Percentiles rank a stretch among this genome's conserved stretches.
These are phyloP conservation scores for Murraya koenigii DNA, from an alignment of 345 rosid species.

Conservation along the genomic window DNA sequence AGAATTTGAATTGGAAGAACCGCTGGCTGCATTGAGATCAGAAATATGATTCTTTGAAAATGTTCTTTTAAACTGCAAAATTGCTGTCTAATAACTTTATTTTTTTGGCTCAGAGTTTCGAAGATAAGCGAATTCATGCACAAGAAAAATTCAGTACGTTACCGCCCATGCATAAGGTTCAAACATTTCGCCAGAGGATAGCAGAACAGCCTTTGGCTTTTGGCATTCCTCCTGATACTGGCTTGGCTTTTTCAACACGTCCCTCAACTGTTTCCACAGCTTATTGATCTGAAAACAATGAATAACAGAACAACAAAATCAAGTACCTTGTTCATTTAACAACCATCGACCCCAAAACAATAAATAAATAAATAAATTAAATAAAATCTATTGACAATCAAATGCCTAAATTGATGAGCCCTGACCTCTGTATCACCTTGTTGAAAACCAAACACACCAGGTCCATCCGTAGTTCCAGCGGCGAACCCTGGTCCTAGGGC, in stretches of 20 bases:
- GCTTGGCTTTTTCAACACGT: constrained; percentile 48
- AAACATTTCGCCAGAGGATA: constrained; percentile 57
- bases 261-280: constrained; percentile 43
- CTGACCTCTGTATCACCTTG: constrained; percentile 58
- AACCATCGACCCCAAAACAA: too few species aligned
- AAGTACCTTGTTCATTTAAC: too few species aligned
- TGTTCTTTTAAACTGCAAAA: background rate
- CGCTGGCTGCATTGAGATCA: constrained; percentile 43
- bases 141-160: background rate
- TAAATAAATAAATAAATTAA: too few species aligned
- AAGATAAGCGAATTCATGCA: background rate
- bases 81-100: background rate
- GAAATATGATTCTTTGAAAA: background rate
- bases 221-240: constrained; percentile 51
- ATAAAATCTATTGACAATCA: too few species aligned
- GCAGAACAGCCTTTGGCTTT: constrained; percentile 50
- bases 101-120: too few species aligned
- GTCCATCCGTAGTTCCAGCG: constrained; percentile 63
- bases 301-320: background rate
- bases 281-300: constrained; percentile 34
- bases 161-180: constrained; percentile 60
- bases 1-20: constrained; percentile 59
- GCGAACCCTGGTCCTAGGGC: constrained; percentile 64
- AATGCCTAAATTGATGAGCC: too few species aligned
- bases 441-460: constrained; percentile 54